Evolutionary conservation across 2,329 filamentous ascomycete genomes (phyloP), one percentile per base, ranked within the genome.

Genomic region (Paecilomyces dactylethromorphus): DNA sequence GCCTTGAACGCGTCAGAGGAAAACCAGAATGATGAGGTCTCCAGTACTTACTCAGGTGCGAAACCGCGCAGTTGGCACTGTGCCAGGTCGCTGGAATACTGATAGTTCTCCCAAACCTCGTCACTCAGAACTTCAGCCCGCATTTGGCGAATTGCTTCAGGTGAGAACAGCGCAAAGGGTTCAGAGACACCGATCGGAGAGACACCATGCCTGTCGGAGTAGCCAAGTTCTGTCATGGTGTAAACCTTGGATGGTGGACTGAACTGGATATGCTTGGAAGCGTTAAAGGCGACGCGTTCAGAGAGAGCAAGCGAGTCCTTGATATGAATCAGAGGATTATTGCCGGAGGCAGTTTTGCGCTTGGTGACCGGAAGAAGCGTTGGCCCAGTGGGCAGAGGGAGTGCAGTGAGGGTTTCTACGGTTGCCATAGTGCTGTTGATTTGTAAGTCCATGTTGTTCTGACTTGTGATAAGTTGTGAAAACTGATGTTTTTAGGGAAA

Each of bases 111-210:
- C 63, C 81, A 77, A 3, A 87, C 83, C 39, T 82, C 77, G 0
- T 82, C 76, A 53, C 79, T 80, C 45, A 87, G 75, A n/a, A 88
- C 79, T 68, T 89, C 86, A 2, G 74, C 73, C 57, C 87, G 79
- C 80, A 89, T 87, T 56, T 81, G 79, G 65, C 81, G 72, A 55
- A 89, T 78, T 1, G 86, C 85, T 53, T 87, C 84, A 32, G 78
- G 67, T 11, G 82, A 83, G 71, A 89, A 89, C 24, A 89, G 77
- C 3, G 78, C 78, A 69, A 89, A 89, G 0, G 86, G 85, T 59
- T 87, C 82, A 0, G 85, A 87, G 56, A 87, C 85, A 12, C 85
- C 87, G 54, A 85, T 76, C 1, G 80, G 80, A 1, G 87, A 89
- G 26, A 89, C 78, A 3, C 85, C 86, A 55, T 75, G 77, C 58